phyloP scores from a whole-genome alignment of 225 moss, liverwort and hornwort species.

The Bryum argenteum region DNA sequence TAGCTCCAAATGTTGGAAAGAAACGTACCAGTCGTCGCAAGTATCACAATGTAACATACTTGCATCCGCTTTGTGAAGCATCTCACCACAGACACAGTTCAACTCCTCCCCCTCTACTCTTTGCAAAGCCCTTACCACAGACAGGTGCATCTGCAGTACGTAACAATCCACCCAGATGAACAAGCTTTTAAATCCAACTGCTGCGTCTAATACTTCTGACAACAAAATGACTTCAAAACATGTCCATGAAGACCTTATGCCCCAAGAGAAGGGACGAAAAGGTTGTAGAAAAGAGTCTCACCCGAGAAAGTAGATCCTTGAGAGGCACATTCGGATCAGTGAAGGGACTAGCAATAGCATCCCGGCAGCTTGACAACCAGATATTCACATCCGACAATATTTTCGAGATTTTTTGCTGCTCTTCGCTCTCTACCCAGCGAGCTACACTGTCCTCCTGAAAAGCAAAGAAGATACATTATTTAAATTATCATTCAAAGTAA shows the following conservation, averaged over 20 bases:
- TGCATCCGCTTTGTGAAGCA: slow-evolving; percentile 61
- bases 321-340: slow-evolving; percentile 49
- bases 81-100: slow-evolving; percentile 73
- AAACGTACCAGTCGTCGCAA: slow-evolving; percentile 73
- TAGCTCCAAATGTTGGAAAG: not conserved
- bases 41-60: slow-evolving; percentile 80
- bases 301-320: slow-evolving; percentile 68
- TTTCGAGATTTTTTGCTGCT: slow-evolving; percentile 61
- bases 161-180: not conserved
- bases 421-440: slow-evolving; percentile 72
- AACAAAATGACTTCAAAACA: not conserved
- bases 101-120: slow-evolving; percentile 65
- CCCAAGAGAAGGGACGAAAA: not conserved
- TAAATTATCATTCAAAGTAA: not conserved
- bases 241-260: no score
- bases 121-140: slow-evolving; percentile 62
- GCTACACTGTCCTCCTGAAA: slow-evolving; percentile 70
- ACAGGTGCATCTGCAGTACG: slow-evolving; percentile 68
- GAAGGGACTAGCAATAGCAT: slow-evolving; percentile 63
- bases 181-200: not conserved
- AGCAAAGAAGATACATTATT: slow-evolving; percentile 7
- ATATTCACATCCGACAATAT: slow-evolving; percentile 57
- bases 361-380: slow-evolving; percentile 78
- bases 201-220: not conserved
- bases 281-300: slow-evolving; percentile 16